Evolutionary conservation across 495 filamentous ascomycete genomes (phyloP).

Genomic region (Aspergillus steynii): DNA sequence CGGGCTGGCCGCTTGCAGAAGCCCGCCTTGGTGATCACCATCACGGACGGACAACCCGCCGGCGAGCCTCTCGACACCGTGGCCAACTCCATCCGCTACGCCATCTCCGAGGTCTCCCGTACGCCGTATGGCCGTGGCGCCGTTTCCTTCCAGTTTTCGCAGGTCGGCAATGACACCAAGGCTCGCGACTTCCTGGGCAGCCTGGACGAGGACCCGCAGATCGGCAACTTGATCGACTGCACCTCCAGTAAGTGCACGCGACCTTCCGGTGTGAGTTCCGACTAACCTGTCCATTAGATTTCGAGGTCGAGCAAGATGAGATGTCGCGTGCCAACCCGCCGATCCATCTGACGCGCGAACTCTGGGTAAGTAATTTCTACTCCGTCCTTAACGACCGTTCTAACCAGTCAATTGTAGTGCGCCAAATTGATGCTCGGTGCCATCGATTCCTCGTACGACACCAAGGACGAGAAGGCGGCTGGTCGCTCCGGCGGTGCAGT

Average conservation of each 20-base stretch:
- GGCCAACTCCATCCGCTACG: constrained; percentile 51
- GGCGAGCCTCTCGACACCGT: constrained; percentile 53
- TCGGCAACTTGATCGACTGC: constrained; percentile 67
- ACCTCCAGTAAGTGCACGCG: constrained; percentile 63
- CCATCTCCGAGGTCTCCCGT: constrained; percentile 44
- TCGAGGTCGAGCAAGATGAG: constrained; percentile 65
- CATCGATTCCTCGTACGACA: constrained; percentile 65
- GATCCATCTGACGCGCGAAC: constrained; percentile 61
- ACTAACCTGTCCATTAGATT: constrained; percentile 48
- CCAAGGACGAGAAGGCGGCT: constrained; percentile 59
- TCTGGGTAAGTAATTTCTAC: constrained; percentile 51
- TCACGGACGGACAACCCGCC: constrained; percentile 68
- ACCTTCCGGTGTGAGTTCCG: background rate
- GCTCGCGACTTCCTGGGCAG: constrained; percentile 63
- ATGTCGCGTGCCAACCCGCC: constrained; percentile 57
- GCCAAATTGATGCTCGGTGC: constrained; percentile 71
- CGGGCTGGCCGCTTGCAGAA: constrained; percentile 54
- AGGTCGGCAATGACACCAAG: constrained; percentile 68
- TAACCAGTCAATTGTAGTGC: constrained; percentile 38
- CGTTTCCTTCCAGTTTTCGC: constrained; percentile 70
- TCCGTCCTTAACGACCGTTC: background rate
- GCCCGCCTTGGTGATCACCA: constrained; percentile 67
- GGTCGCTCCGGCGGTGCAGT: constrained; percentile 20
- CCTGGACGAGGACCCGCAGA: constrained; percentile 62
- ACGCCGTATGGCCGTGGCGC: constrained; percentile 53